Evolutionary conservation across 2,329 filamentous ascomycete genomes (phyloP).

Genomic region (Paecilomyces formosus): DNA sequence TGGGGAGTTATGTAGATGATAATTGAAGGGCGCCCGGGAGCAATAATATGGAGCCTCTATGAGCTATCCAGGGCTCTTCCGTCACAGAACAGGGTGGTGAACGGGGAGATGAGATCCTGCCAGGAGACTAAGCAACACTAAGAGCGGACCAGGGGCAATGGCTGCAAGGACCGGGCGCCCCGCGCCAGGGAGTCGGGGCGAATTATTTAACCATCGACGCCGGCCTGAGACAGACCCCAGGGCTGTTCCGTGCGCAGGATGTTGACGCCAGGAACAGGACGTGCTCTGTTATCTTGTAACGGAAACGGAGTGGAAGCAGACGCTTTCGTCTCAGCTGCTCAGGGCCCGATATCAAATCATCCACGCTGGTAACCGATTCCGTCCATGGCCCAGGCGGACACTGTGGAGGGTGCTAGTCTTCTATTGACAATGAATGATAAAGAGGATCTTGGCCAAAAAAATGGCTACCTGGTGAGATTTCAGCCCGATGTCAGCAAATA

Average conservation of each 20-base stretch:
- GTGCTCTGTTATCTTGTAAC: background rate
- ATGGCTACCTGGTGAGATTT: background rate
- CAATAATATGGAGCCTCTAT: background rate
- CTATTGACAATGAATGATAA: too few species aligned
- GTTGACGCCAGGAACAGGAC: background rate
- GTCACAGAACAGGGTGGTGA: background rate
- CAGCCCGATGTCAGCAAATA: background rate
- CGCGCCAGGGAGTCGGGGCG: background rate
- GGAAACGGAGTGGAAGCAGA: background rate
- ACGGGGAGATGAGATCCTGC: background rate
- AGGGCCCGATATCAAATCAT: background rate
- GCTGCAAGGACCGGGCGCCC: slow-evolving; percentile 1
- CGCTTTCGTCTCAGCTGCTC: background rate
- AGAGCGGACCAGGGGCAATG: background rate
- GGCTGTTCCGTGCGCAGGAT: background rate
- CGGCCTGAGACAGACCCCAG: background rate
- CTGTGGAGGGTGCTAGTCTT: background rate
- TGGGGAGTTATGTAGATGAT: slow-evolving; percentile 1
- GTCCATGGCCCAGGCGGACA: background rate
- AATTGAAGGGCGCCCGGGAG: background rate
- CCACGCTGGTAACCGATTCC: background rate
- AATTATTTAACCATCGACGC: slow-evolving; percentile 1
- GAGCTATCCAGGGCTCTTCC: background rate
- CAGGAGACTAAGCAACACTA: background rate
- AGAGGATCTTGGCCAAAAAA: background rate